These are phyloP conservation scores for Gracilaria vermiculophylla DNA, from an alignment of 23 red algal genomes.

Conservation along the genomic window DNA sequence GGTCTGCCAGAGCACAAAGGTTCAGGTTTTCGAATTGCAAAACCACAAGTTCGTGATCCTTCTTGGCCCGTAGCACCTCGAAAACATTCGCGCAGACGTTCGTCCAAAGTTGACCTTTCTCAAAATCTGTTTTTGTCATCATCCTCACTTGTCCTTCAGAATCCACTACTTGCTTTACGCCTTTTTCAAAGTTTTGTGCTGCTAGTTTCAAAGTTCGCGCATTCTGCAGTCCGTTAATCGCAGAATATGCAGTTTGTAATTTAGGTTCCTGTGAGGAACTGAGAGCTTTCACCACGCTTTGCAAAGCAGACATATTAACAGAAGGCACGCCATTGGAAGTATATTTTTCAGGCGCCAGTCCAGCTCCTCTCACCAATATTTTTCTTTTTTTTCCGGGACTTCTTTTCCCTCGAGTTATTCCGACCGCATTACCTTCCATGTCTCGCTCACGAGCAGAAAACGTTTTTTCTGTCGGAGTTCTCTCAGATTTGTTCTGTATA, in stretches of 20 bases:
- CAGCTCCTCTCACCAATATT: background rate
- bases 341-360: background rate
- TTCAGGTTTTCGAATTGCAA: slow-evolving; percentile 5
- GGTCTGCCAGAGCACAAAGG: background rate
- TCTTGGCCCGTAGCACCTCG: slow-evolving; percentile 2
- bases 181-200: background rate
- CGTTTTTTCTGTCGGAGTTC: background rate
- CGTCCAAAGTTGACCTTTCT: background rate
- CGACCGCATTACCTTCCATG: background rate
- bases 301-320: background rate
- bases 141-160: background rate
- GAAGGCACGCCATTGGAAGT: slow-evolving; percentile 13
- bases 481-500: background rate
- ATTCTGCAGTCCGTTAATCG: background rate
- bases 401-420: background rate
- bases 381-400: background rate
- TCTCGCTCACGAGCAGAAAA: background rate
- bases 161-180: background rate
- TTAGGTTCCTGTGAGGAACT: background rate
- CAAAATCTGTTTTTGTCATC: slow-evolving; percentile 16
- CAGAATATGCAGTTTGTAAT: background rate
- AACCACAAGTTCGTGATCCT: background rate
- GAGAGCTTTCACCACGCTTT: background rate
- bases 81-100: background rate
- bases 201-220: background rate